Conservation (phyloP, 2,329 filamentous ascomycete genomes). For the Rhexocercosporidium sp. region DNA sequence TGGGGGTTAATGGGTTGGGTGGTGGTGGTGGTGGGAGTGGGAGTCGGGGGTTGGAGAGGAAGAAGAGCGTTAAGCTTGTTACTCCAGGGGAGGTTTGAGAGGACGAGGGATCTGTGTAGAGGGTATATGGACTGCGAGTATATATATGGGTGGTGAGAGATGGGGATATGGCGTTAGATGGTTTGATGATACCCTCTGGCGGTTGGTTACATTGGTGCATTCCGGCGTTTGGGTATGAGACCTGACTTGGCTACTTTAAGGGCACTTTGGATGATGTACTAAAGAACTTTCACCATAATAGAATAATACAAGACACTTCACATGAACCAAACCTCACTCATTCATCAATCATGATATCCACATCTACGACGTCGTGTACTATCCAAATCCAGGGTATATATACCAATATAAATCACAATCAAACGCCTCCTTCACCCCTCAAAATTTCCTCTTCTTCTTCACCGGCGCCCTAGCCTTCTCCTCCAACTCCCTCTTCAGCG, state of each 20-base stretch:
- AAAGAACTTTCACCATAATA: not conserved
- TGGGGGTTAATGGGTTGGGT: slow-evolving; percentile 40
- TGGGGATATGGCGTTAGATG: slow-evolving; percentile 15
- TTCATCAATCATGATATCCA: not conserved
- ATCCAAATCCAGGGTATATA: not conserved
- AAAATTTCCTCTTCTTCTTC: slow-evolving; percentile 45
- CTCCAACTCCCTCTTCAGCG: slow-evolving; percentile 40
- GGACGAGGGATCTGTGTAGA: not conserved
- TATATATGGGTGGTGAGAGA: not conserved
- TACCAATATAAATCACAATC: not conserved
- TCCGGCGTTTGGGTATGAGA: not conserved
- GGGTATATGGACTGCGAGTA: not conserved
- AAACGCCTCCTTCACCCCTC: slow-evolving; percentile 9
- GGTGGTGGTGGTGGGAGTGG: slow-evolving; percentile 31
- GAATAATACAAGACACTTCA: not conserved
- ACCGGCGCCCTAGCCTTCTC: slow-evolving; percentile 39
- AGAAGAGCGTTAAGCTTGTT: slow-evolving; percentile 69
- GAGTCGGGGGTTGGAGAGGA: slow-evolving; percentile 55
- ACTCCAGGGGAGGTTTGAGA: slow-evolving; percentile 37
- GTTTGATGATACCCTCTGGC: slow-evolving; percentile 15
- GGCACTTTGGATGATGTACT: not conserved
- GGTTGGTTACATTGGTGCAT: not conserved
- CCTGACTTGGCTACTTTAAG: not conserved
- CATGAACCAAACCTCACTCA: not conserved
- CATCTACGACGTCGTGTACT: too few relatives aligned